Evolutionary conservation across 805 yeast genomes (phyloP), one percentile per base, ranked within the genome.

Genomic region (Cyberlindnera mrakii): DNA sequence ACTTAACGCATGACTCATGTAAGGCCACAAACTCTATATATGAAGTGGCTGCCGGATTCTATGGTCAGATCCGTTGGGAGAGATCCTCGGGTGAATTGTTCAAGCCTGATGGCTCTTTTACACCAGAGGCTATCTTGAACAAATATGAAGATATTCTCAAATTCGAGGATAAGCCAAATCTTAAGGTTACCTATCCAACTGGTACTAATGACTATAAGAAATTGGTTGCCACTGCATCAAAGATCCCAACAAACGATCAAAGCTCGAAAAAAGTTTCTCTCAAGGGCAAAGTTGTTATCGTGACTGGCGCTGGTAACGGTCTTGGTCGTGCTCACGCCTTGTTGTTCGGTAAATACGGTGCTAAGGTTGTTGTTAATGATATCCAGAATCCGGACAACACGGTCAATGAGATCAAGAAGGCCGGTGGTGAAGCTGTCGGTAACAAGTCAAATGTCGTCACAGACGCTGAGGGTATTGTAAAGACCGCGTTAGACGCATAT

Each of bases 301-400:
- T 91, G 43, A 91, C 98, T 15, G 99, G 99, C 50, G 90, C 96
- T 34, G 97, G 96, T 49, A 82, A 85, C 39, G 99, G 99, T 37
- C 74, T 91, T 54, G 99, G 99, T 49, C 80, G 83, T 61, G 85
- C 89, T 45, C 95, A 91, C 67, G 96, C 98, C 4, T 66, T 78
- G 40, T 74, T 78, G 61, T 83, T 85, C 60, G 97, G 95, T 44
- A 82, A 77, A 63, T 86, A 86, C 55, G 99, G 98, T 48, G 97
- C 97, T 23, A 88, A 83, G 67, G 93, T 91, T 48, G 95, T 93
- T 35, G 93, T 91, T 31, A 91, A 93, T 62, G 98, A 91, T 63
- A 81, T 91, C 50, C 75, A 68, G 53, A 83, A 87, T 60, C 89
- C 97, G 3, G 64, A 73, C 36, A 63, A 70, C 31, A 87, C 84